Percentiles rank a stretch among this genome's conserved stretches.
Evolutionary conservation across 495 filamentous ascomycete genomes (phyloP).

Genomic region (Pyronema omphalodes): DNA sequence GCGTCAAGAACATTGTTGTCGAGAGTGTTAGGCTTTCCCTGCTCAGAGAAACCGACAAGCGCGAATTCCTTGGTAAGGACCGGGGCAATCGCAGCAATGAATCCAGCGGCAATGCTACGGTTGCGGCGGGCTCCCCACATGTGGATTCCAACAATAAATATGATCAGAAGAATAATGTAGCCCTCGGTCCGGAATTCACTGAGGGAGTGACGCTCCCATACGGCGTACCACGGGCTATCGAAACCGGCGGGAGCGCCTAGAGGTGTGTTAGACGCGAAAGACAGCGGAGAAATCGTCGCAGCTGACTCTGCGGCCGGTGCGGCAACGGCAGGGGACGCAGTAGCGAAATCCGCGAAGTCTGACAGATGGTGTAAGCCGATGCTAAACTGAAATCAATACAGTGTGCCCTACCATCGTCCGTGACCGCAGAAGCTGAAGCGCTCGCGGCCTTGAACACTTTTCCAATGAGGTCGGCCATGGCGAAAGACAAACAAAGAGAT

Average conservation of each 20-base stretch:
- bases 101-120: slow-evolving; percentile 56
- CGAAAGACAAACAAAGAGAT: neutral
- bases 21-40: slow-evolving; percentile 22
- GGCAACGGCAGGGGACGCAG: slow-evolving; percentile 24
- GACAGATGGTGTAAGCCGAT: neutral
- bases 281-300: slow-evolving; percentile 27
- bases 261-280: slow-evolving; percentile 35
- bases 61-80: slow-evolving; percentile 66
- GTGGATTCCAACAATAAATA: slow-evolving; percentile 57
- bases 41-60: slow-evolving; percentile 57
- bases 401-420: neutral
- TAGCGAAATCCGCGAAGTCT: slow-evolving; percentile 36
- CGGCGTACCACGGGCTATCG: slow-evolving; percentile 64
- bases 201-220: slow-evolving; percentile 71
- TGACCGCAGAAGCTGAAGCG: neutral
- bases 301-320: neutral
- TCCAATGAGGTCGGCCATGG: slow-evolving; percentile 4
- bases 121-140: slow-evolving; percentile 69
- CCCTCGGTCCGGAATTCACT: slow-evolving; percentile 77
- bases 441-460: slow-evolving; percentile 2
- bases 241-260: neutral
- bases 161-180: slow-evolving; percentile 54
- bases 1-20: slow-evolving; percentile 29
- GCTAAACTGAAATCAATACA: neutral
- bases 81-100: slow-evolving; percentile 57